Evolutionary conservation across 352 stramenopile genomes (phyloP).

Genomic region (Phytophthora pistaciae): DNA sequence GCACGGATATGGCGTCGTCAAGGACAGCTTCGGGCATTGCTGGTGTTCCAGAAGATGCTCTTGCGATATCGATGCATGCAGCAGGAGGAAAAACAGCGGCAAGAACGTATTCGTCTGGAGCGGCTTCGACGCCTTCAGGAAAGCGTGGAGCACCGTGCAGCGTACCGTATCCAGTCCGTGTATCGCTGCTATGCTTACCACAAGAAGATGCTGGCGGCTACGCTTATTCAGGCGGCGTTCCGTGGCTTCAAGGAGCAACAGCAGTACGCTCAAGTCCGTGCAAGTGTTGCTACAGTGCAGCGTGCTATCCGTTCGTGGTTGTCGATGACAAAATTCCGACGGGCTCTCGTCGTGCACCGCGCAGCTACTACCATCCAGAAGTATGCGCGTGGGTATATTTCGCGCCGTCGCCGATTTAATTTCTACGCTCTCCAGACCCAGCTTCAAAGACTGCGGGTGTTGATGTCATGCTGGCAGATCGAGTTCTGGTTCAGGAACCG

Average conservation of each 20-base stretch:
- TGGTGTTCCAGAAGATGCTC: constrained; percentile 44
- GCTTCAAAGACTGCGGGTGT: constrained; percentile 43
- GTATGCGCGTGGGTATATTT: constrained; percentile 47
- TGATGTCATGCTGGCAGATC: constrained; percentile 61
- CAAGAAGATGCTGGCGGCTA: constrained; percentile 34
- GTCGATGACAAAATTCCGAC: constrained; percentile 18
- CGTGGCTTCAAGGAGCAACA: constrained; percentile 32
- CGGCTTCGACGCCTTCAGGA: constrained; percentile 34
- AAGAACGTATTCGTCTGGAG: constrained; percentile 33
- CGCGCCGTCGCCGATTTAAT: constrained; percentile 45
- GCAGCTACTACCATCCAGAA: constrained; percentile 58
- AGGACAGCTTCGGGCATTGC: constrained; percentile 39
- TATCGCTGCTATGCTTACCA: constrained; percentile 38
- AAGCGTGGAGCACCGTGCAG: constrained; percentile 41
- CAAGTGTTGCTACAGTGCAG: constrained; percentile 30
- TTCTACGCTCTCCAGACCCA: constrained; percentile 54
- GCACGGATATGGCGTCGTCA: constrained; percentile 50
- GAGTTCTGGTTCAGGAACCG: constrained; percentile 53
- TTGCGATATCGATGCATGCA: constrained; percentile 42
- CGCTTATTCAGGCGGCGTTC: constrained; percentile 38
- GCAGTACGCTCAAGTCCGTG: constrained; percentile 17
- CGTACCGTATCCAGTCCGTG: constrained; percentile 35
- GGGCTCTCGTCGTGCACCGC: constrained; percentile 25
- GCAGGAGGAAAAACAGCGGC: constrained; percentile 32
- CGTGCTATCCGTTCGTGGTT: constrained; percentile 28